Evolutionary conservation across 1,139 yeast genomes (phyloP).

Genomic region (Yamadazyma dushanensis): DNA sequence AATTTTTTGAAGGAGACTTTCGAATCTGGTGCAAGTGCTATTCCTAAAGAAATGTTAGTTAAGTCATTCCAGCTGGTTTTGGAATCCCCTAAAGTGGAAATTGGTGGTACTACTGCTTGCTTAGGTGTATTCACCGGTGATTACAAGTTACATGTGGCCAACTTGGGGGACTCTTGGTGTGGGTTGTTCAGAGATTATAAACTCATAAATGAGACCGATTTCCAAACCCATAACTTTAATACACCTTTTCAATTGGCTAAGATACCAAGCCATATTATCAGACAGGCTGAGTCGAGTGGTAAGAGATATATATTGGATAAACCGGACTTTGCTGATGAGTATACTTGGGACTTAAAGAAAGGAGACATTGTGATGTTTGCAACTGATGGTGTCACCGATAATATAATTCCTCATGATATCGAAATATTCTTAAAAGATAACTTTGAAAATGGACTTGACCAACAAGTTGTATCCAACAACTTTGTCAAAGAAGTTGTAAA

Average conservation of each 20-base stretch:
- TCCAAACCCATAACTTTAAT: slow-evolving; percentile 86
- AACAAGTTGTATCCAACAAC: slow-evolving; percentile 44
- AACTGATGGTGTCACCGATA: slow-evolving; percentile 93
- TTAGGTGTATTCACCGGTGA: slow-evolving; percentile 67
- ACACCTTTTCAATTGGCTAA: slow-evolving; percentile 91
- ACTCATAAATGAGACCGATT: slow-evolving; percentile 64
- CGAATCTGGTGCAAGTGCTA: slow-evolving; percentile 18
- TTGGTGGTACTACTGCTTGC: slow-evolving; percentile 96
- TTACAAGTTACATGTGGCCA: slow-evolving; percentile 60
- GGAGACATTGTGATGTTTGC: slow-evolving; percentile 82
- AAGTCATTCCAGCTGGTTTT: slow-evolving; percentile 56
- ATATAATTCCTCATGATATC: slow-evolving; percentile 73
- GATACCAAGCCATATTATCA: slow-evolving; percentile 63
- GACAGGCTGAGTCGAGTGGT: slow-evolving; percentile 56
- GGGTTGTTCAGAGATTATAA: slow-evolving; percentile 73
- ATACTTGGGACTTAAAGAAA: slow-evolving; percentile 51
- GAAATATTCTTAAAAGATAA: slow-evolving; percentile 58
- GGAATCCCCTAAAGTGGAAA: slow-evolving; percentile 62
- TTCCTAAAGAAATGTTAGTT: slow-evolving; percentile 54
- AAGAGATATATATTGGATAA: slow-evolving; percentile 60
- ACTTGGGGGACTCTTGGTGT: slow-evolving; percentile 94
- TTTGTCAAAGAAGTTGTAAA: slow-evolving; percentile 69
- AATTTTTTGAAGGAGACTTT: slow-evolving; percentile 33
- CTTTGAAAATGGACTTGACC: slow-evolving; percentile 19
- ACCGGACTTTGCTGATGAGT: slow-evolving; percentile 54